A percentile compares a stretch with the other conserved stretches of the same genome.
phyloP scores from a whole-genome alignment of 768 basidiomycete genomes.

The Phaeotremella skinneri region DNA sequence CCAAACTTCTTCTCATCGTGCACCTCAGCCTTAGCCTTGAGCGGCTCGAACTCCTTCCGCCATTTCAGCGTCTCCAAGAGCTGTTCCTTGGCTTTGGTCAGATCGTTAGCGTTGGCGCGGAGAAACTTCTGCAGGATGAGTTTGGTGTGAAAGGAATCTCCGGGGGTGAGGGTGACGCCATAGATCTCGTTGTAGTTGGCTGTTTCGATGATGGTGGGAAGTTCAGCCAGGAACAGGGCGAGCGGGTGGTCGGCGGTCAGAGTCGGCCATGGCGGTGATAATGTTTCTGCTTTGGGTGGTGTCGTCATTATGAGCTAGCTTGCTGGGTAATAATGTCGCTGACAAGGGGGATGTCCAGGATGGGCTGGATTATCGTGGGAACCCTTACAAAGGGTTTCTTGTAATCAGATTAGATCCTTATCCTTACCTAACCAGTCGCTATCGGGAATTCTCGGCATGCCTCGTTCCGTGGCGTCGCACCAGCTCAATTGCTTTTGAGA shows the following conservation, averaged over 20 bases:
- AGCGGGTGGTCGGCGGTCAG: constrained; percentile 8
- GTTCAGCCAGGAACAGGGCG: constrained; percentile 2
- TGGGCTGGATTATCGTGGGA: too few species aligned
- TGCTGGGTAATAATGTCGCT: too few species aligned
- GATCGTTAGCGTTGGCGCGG: constrained; percentile 13
- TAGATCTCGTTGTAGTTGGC: constrained; percentile 13
- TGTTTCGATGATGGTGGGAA: constrained; percentile 16
- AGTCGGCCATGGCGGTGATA: neutral
- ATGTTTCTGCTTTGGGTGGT: neutral
- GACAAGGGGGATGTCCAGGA: too few species aligned
- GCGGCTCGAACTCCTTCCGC: constrained; percentile 23
- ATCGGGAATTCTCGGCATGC: too few species aligned
- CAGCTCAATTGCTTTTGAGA: neutral
- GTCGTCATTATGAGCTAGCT: too few species aligned
- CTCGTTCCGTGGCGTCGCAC: neutral
- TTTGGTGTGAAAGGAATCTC: constrained; percentile 6
- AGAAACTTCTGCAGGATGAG: constrained; percentile 29
- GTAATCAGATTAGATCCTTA: neutral
- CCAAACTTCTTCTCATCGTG: constrained; percentile 7
- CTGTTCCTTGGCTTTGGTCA: constrained; percentile 12
- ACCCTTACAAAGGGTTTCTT: neutral
- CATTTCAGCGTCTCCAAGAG: constrained; percentile 20
- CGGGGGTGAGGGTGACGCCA: constrained; percentile 8
- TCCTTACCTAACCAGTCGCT: too few species aligned
- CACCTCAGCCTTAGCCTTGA: neutral